Evolutionary conservation across 2,329 filamentous ascomycete genomes (phyloP).

Genomic region (Paracamarosporium sp.): DNA sequence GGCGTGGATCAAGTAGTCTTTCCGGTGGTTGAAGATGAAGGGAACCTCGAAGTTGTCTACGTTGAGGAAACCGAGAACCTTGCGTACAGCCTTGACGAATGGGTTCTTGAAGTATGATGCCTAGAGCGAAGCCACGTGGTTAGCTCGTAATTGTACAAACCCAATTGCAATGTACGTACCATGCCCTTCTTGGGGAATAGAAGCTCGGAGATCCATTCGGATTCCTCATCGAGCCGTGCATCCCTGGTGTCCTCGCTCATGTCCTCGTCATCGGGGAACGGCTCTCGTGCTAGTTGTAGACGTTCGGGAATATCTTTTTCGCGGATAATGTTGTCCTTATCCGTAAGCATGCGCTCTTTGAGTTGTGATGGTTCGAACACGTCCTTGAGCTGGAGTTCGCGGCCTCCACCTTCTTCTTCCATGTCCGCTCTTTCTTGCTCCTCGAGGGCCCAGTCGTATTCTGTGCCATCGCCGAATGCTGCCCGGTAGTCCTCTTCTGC

Average conservation of each 20-base stretch:
- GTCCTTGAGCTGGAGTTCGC: constrained; percentile 91
- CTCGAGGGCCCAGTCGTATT: constrained; percentile 93
- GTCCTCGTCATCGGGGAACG: constrained; percentile 81
- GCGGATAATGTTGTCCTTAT: constrained; percentile 91
- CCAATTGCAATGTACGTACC: not conserved
- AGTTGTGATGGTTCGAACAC: constrained; percentile 97
- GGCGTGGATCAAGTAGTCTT: constrained; percentile 94
- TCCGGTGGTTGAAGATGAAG: constrained; percentile 97
- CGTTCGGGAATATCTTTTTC: constrained; percentile 90
- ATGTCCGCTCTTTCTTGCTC: constrained; percentile 85
- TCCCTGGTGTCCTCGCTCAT: constrained; percentile 77
- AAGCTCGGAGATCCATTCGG: constrained; percentile 87
- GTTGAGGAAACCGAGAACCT: constrained; percentile 94
- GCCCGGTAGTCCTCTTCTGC: constrained; percentile 94
- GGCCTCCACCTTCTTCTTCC: constrained; percentile 77
- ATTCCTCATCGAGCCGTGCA: constrained; percentile 75
- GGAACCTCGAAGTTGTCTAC: constrained; percentile 94
- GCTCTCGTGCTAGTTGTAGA: constrained; percentile 88
- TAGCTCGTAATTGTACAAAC: not conserved
- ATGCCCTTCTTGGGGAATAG: constrained; percentile 88
- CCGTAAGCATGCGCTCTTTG: constrained; percentile 91
- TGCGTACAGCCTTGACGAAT: constrained; percentile 86
- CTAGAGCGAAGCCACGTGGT: not conserved
- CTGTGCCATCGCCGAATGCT: constrained; percentile 93
- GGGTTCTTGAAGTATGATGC: constrained; percentile 75